phyloP scores from a whole-genome alignment of 768 basidiomycete genomes.

The Russula sp. region DNA sequence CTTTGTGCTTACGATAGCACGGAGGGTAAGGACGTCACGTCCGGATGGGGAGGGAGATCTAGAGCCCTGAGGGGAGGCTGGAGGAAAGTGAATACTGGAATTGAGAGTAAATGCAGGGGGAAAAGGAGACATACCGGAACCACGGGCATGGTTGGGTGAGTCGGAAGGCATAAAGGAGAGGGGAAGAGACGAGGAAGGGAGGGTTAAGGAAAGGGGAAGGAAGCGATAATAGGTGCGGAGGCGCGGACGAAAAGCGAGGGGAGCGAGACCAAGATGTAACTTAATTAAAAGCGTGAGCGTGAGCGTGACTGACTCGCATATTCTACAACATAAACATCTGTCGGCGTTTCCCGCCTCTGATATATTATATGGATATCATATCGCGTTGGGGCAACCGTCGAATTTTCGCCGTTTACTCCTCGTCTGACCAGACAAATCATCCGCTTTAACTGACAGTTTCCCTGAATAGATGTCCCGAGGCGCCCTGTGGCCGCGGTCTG shows the following conservation, averaged over 20 bases:
- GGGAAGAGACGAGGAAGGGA: constrained; percentile 28
- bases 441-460: too few species aligned
- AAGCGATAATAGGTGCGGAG: constrained; percentile 10
- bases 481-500: too few species aligned
- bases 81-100: constrained; percentile 25
- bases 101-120: constrained; percentile 23
- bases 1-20: constrained; percentile 94
- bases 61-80: constrained; percentile 59
- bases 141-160: constrained; percentile 43
- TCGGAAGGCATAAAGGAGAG: constrained; percentile 58
- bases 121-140: constrained; percentile 41
- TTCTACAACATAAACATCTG: too few species aligned
- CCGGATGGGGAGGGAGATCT: constrained; percentile 69
- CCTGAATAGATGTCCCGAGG: too few species aligned
- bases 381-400: too few species aligned
- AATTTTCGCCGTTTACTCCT: too few species aligned
- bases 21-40: constrained; percentile 78
- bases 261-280: not conserved
- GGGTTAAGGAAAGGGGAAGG: constrained; percentile 26
- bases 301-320: not conserved
- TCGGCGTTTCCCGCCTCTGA: too few species aligned
- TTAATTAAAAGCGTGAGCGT: not conserved
- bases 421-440: too few species aligned
- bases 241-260: constrained; percentile 16
- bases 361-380: too few species aligned